Evolutionary conservation across 345 rosid genomes (phyloP).

Genomic region (Rhizophora mangle): DNA sequence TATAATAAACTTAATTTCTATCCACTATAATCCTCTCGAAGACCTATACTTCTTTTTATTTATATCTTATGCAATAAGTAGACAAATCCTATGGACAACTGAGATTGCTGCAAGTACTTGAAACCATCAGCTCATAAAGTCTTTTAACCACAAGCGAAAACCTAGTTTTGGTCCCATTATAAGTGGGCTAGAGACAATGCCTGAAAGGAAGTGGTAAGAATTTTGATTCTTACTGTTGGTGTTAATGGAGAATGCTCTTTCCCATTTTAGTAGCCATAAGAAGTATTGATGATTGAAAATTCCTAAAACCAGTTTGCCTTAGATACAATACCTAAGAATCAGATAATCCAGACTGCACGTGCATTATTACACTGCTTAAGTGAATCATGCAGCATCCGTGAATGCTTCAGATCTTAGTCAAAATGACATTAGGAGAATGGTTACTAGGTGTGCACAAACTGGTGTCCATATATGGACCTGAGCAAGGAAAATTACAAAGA

Average conservation of each 20-base stretch:
- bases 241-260: neutral
- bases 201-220: neutral
- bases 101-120: neutral
- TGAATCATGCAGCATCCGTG: constrained; percentile 4
- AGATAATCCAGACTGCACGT: neutral
- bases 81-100: neutral
- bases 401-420: constrained; percentile 1
- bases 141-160: neutral
- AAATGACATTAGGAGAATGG: neutral
- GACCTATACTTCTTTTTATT: neutral
- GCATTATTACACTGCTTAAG: neutral
- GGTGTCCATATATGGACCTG: neutral
- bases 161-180: neutral
- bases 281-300: neutral
- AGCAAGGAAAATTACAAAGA: constrained; percentile 5
- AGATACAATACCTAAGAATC: constrained; percentile 1
- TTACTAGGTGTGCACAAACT: neutral
- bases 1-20: too few relatives aligned
- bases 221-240: neutral
- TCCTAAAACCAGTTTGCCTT: neutral
- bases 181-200: too few relatives aligned
- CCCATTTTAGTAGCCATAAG: neutral
- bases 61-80: neutral
- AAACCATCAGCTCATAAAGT: neutral
- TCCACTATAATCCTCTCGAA: neutral